phyloP scores from a whole-genome alignment of 768 basidiomycete species.

The Rhizopogon rudus region DNA sequence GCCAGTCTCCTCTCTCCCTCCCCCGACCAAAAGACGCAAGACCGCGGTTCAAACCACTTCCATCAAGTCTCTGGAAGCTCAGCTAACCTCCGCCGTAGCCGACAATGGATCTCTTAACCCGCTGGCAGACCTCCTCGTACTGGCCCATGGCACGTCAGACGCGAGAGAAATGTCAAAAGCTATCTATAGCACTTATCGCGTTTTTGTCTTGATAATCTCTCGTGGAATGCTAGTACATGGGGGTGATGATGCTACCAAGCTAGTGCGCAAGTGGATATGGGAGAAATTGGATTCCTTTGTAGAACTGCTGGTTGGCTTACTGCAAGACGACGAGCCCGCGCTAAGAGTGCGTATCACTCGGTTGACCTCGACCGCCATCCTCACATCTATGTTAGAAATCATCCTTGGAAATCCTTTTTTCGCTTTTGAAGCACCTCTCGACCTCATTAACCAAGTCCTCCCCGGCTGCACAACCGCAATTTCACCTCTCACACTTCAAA shows the following conservation, averaged over 20 bases:
- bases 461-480: conserved; percentile 49
- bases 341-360: conserved; percentile 53
- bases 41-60: conserved; percentile 18
- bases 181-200: conserved; percentile 77
- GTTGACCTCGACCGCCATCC: not conserved
- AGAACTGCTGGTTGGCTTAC: conserved; percentile 58
- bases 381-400: conserved; percentile 44
- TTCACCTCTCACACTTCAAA: conserved; percentile 64
- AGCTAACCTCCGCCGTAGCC: conserved; percentile 48
- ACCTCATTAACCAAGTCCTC: conserved; percentile 45
- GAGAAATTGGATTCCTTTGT: conserved; percentile 69
- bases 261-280: conserved; percentile 76
- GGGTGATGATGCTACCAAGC: conserved; percentile 47
- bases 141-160: conserved; percentile 43
- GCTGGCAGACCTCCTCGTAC: conserved; percentile 66
- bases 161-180: conserved; percentile 64
- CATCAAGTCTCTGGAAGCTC: conserved; percentile 48
- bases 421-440: conserved; percentile 75
- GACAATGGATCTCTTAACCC: conserved; percentile 66
- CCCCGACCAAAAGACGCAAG: conserved; percentile 48
- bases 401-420: conserved; percentile 70
- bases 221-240: conserved; percentile 49
- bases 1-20: conserved; percentile 43
- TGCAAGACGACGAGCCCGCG: conserved; percentile 73
- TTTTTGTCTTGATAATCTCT: conserved; percentile 62